Base-by-base conservation (phyloP, 345 rosid genomes). In the Crucihimalaya himalaica region DNA sequence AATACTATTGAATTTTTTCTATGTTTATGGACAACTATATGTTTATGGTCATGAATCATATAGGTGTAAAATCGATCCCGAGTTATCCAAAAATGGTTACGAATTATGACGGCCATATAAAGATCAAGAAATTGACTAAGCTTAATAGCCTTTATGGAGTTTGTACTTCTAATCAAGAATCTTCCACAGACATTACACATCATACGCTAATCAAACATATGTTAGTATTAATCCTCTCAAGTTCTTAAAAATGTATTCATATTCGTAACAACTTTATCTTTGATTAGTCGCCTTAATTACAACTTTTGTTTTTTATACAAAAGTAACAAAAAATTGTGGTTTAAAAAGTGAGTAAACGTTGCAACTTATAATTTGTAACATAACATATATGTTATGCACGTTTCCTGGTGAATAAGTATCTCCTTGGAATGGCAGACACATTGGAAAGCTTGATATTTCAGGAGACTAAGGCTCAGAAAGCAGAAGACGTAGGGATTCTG, bases 231-330 rank as follows among this genome's bases (percentile, higher is more conserved):
- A 56, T 63, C 56, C 52, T 63, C n/a, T 45, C 48, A 53, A 42
- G 29, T 64, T 63, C 57, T 63, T 72, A 19, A 73, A 63, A 14
- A 63, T 34, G 39, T 47, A n/a, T n/a, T n/a, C 48, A 55, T 5
- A 53, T 18, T 21, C 42, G 6, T 68, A 56, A 25, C 29, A 63
- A 14, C 25, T 25, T 28, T 3, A 18, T 46, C 34, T 1, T 62
- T 8, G 8, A 40, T 23, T 40, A 39, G 66, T 15, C 66, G 18
- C 32, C 19, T 25, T 25, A n/a, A n/a, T n/a, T n/a, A 62, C n/a
- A 9, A 63, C 16, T 63, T 34, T 58, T 58, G 11, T 34, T 18
- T 58, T 60, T 31, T 32, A n/a, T n/a, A n/a, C n/a, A n/a, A n/a
- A n/a, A n/a, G n/a, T n/a, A n/a, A n/a, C n/a, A n/a, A n/a, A n/a